Evolutionary conservation across 2,329 filamentous ascomycete species (phyloP), one percentile per base, ranked within the genome.

Genomic region (Ambrosiella cleistominuta): DNA sequence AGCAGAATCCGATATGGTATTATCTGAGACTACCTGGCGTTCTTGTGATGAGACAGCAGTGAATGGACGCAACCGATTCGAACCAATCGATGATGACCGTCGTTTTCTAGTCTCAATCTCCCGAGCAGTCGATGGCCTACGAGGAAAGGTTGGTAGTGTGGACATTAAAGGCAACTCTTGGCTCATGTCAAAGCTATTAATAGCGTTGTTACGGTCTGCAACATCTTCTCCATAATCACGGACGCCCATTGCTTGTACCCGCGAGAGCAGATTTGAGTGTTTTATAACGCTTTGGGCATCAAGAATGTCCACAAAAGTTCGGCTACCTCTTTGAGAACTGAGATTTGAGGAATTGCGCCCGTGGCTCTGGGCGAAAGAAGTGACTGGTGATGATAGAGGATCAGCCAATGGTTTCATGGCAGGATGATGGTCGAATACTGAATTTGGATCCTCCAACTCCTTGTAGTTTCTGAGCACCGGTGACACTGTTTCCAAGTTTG

Each of bases 191-290:
- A 60, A 57, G 44, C 51, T 60, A 42, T 70, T 74, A 27, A 69
- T 65, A 3, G 66, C 67, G 51, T 80, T 69, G 61, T 84, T 84
- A 39, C 81, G 72, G 62, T 82, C 79, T 1, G 79, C 80, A 1
- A 83, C 79, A 64, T 83, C 80, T 65, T 85, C 82, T n/a, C 76
- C 80, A 62, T 80, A 82, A 54, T 78, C 74, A 49, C 73, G 71
- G 0, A 70, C 69, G 1, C 78, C 79, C 0, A 75, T 65, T 0
- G 78, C 77, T 57, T 72, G 66, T 2, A 80, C 63, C 13, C 77
- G 71, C 8, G 69, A 68, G 53, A 69, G 68, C 62, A 80, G 80
- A 60, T 78, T 71, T 1, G 70, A 68, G 0, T 73, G 72, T 36
- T 66, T 73, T 44, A 81, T 69, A 35, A 71, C 74, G 0, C 76